Evolutionary conservation across 805 yeast species (phyloP).

Genomic region (Candida taoyuanica): DNA sequence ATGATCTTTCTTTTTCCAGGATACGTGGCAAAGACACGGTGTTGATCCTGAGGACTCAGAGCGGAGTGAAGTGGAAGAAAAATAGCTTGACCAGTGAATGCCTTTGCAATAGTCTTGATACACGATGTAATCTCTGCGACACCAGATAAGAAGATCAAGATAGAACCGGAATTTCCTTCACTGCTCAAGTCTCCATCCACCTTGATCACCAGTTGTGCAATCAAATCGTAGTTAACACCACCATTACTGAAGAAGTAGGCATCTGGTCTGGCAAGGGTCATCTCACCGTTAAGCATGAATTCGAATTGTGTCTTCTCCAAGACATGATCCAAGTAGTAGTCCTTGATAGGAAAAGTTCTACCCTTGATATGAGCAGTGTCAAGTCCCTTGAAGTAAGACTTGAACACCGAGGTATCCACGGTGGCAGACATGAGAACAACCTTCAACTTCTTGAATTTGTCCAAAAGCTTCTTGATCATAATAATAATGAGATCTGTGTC

Average conservation of each 20-base stretch:
- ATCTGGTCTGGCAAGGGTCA: constrained; percentile 54
- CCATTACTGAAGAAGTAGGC: constrained; percentile 64
- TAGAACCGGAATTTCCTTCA: constrained; percentile 57
- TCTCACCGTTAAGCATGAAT: constrained; percentile 39
- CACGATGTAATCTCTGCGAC: constrained; percentile 78
- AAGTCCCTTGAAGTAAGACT: constrained; percentile 53
- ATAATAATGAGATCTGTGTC: constrained; percentile 85
- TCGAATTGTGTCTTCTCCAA: constrained; percentile 54
- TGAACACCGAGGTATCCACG: constrained; percentile 65
- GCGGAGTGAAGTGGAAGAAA: constrained; percentile 86
- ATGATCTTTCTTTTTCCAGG: constrained; percentile 70
- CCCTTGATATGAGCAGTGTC: constrained; percentile 85
- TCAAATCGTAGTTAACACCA: constrained; percentile 68
- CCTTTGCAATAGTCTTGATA: constrained; percentile 35
- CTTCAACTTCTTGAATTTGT: constrained; percentile 45
- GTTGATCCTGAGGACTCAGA: constrained; percentile 75
- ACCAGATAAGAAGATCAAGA: constrained; percentile 86
- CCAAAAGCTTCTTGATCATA: constrained; percentile 58
- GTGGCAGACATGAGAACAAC: constrained; percentile 93
- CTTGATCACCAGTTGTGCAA: constrained; percentile 48
- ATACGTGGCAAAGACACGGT: constrained; percentile 59
- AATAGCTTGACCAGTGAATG: constrained; percentile 30
- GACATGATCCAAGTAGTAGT: constrained; percentile 65
- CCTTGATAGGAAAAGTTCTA: constrained; percentile 87
- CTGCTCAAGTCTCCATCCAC: constrained; percentile 45